Evolutionary conservation across 257 asterid genomes (phyloP).

Genomic region (Gardenia jasminoides): DNA sequence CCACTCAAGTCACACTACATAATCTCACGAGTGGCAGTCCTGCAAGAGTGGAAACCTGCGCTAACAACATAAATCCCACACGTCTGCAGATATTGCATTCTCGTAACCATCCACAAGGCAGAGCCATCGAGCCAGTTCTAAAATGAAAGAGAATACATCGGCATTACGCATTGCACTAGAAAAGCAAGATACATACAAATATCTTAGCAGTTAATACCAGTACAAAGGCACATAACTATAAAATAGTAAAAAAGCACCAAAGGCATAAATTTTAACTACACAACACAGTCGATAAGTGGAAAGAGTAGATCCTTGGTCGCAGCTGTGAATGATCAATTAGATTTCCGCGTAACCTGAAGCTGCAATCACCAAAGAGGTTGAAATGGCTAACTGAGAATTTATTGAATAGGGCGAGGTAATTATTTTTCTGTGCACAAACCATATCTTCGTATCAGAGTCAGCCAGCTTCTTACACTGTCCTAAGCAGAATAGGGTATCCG

Average conservation of each 20-base stretch:
- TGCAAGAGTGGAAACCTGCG: no score
- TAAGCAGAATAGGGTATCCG: constrained; percentile 75
- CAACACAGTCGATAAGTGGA: background rate
- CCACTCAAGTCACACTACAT: no score
- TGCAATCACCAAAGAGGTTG: background rate
- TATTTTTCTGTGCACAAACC: background rate
- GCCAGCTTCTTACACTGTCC: background rate
- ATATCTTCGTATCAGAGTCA: background rate
- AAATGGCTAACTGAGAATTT: background rate
- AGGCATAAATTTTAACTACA: background rate
- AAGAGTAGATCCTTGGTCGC: background rate
- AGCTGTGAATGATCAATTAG: no score
- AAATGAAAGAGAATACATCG: no score
- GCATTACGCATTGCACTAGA: background rate
- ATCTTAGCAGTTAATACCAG: background rate
- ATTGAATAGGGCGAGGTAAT: background rate
- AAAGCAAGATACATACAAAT: background rate
- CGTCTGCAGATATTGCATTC: no score
- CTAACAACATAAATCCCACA: no score
- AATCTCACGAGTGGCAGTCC: no score
- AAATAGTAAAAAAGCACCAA: background rate
- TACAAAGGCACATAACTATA: background rate
- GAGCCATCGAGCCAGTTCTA: no score
- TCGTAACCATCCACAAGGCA: no score
- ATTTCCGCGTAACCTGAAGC: background rate